phyloP scores from a whole-genome alignment of 768 basidiomycete genomes.

The Hericium coralloides region DNA sequence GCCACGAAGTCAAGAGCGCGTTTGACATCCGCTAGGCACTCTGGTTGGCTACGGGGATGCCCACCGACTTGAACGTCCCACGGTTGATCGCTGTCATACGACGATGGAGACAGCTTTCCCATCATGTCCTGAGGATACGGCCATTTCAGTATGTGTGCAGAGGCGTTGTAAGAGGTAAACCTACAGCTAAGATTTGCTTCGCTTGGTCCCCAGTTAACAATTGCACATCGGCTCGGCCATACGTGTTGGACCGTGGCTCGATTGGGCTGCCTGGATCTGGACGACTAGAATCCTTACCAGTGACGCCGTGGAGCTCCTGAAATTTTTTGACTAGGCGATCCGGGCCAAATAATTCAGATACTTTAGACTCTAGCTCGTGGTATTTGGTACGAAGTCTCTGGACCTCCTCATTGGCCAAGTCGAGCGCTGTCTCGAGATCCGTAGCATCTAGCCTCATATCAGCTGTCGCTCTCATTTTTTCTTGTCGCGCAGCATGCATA shows the following conservation, averaged over 20 bases:
- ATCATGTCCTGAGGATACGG: not conserved
- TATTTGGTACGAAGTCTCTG: constrained; percentile 3
- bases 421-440: constrained; percentile 6
- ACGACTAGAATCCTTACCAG: not conserved
- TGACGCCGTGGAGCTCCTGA: too few relatives aligned
- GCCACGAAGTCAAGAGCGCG: constrained; percentile 11
- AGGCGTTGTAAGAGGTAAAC: not conserved
- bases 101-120: not conserved
- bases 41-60: not conserved
- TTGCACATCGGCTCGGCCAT: not conserved
- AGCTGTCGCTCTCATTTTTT: too few relatives aligned
- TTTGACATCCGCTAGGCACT: constrained; percentile 1
- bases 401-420: constrained; percentile 8
- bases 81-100: not conserved
- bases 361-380: constrained; percentile 1
- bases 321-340: not conserved
- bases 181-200: not conserved
- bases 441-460: not conserved
- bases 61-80: not conserved
- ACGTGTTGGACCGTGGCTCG: not conserved
- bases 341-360: constrained; percentile 1
- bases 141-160: not conserved
- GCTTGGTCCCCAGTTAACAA: not conserved
- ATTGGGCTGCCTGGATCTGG: not conserved
- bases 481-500: not conserved